Percentiles rank a stretch among this genome's conserved stretches.
phyloP scores from a whole-genome alignment of 306 rosid genomes.

The Citrullus mucosospermus region DNA sequence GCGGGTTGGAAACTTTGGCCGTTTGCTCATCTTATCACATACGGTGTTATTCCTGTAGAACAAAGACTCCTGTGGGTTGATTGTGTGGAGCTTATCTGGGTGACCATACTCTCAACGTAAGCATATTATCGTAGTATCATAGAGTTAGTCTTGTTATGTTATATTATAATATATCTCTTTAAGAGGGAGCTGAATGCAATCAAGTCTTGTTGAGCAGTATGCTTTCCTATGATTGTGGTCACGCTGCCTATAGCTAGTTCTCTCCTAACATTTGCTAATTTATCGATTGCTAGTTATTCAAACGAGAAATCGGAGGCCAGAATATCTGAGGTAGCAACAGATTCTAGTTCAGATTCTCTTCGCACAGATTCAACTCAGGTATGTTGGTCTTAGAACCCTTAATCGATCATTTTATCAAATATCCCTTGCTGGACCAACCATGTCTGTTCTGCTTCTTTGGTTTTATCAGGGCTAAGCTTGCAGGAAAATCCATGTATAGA shows the following conservation, averaged over 20 bases:
- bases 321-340: constrained; percentile 34
- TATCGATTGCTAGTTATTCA: constrained; percentile 49
- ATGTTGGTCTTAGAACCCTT: constrained; percentile 1
- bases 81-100: constrained; percentile 84
- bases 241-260: not conserved
- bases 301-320: constrained; percentile 86
- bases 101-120: constrained; percentile 94
- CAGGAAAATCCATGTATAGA: not conserved
- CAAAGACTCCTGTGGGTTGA: constrained; percentile 98
- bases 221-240: not conserved
- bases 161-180: not conserved
- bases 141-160: not conserved
- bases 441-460: not conserved
- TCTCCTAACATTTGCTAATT: constrained; percentile 18
- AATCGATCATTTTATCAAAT: not conserved
- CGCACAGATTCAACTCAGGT: constrained; percentile 32
- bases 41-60: constrained; percentile 87
- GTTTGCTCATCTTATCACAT: constrained; percentile 88
- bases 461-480: not conserved
- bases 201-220: not conserved
- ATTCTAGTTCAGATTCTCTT: constrained; percentile 26
- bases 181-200: not conserved
- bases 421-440: not conserved
- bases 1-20: constrained; percentile 99
- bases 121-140: constrained; percentile 10